Conservation (phyloP, 768 basidiomycete species). For the Sarcomyxa edulis region DNA sequence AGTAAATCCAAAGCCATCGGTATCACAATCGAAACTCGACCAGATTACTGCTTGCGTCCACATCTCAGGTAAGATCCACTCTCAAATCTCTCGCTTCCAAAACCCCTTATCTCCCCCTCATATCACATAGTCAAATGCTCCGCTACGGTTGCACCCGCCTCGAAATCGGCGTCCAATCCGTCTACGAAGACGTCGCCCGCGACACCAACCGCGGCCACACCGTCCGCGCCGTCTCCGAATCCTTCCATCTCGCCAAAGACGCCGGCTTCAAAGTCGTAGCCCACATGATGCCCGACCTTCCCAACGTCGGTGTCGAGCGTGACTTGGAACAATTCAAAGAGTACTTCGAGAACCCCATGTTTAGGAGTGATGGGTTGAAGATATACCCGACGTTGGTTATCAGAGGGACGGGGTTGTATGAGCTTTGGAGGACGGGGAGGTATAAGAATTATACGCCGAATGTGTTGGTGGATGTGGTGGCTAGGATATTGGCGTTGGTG, state of each 20-base stretch:
- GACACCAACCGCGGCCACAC: slow-evolving; percentile 99
- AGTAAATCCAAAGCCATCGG: slow-evolving; percentile 98
- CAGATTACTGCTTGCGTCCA: slow-evolving; percentile 95
- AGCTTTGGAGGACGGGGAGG: slow-evolving; percentile 93
- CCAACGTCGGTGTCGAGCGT: slow-evolving; percentile 95
- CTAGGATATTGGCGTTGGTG: slow-evolving; percentile 90
- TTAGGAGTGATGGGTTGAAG: slow-evolving; percentile 95
- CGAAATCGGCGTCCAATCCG: slow-evolving; percentile 98
- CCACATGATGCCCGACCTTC: slow-evolving; percentile 99
- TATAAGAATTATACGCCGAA: slow-evolving; percentile 99
- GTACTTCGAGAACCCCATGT: slow-evolving; percentile 98
- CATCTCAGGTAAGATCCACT: slow-evolving; percentile 67
- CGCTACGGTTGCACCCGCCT: slow-evolving; percentile 98
- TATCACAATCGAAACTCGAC: slow-evolving; percentile 97
- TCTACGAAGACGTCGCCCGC: slow-evolving; percentile 98
- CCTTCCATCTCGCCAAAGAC: slow-evolving; percentile 96
- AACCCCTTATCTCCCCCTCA: slow-evolving; percentile 2
- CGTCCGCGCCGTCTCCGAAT: slow-evolving; percentile 93
- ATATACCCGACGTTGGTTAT: slow-evolving; percentile 99
- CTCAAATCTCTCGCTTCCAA: slow-evolving; percentile 1
- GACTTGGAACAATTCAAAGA: slow-evolving; percentile 99
- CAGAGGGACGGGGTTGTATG: slow-evolving; percentile 92
- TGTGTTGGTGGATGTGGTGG: slow-evolving; percentile 94
- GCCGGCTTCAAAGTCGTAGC: slow-evolving; percentile 99
- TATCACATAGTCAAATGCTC: slow-evolving; percentile 84